Base-by-base conservation (phyloP, 306 rosid genomes). In the Crotalaria pallida region DNA sequence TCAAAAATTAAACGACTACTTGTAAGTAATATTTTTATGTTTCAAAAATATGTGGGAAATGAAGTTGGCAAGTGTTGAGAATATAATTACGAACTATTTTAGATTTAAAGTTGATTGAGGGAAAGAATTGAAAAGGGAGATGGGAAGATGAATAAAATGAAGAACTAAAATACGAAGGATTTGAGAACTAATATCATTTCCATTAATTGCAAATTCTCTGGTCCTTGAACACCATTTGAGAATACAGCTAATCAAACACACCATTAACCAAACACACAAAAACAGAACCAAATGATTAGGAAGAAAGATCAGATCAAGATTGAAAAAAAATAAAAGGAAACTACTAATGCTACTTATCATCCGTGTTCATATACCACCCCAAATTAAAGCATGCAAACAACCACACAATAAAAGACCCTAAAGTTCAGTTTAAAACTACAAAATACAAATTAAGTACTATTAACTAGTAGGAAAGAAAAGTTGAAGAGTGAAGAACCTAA, bases 191-290 rank as follows among this genome's bases (percentile, higher is more conserved):
- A 49, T 60, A 19, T 19, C n/a, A 67, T 58, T 72, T 48, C 68
- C 62, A 62, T 67, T 59, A 44, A 58, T 33, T 31, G 21, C 26
- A 72, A 71, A 13, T 58, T 70, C 41, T 21, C 71, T 44, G 77
- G 73, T 72, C 70, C 81, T 78, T 61, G 74, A 43, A 76, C 79
- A 76, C 71, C 55, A 51, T 49, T 76, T 67, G 66, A 49, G 50
- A 45, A 69, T 16, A 52, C 70, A 77, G 66, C 66, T 60, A 77
- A 65, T 65, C 59, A 77, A 73, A 66, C 83, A 85, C 84, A 77
- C 70, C 82, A 74, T 70, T 29, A 80, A 79, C 58, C 73, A 74
- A 78, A 77, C 85, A 31, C 13, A 59, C 27, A 41, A 45, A 41
- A 45, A 40, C 26, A 27, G 29, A 53, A 49, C 56, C 41, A 52